Conservation (phyloP, 73 alveolate species). For the Halteria grandinella region DNA sequence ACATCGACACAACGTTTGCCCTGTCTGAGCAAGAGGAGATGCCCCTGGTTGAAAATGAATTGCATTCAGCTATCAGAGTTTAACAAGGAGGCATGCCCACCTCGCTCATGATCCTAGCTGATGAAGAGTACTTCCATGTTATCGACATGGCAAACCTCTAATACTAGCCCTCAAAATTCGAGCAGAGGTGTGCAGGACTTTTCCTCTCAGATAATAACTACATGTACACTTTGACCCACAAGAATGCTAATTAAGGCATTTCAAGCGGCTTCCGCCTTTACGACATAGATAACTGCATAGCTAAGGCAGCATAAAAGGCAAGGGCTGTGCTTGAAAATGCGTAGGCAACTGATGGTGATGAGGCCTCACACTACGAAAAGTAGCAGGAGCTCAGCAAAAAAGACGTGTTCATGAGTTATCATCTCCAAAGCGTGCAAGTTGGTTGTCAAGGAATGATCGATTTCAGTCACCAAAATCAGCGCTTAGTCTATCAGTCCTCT, state of each 20-base stretch:
- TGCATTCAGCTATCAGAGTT: constrained; percentile 29
- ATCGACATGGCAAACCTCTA: constrained; percentile 11
- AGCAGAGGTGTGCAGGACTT: constrained; percentile 16
- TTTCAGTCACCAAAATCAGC: constrained; percentile 1
- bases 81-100: constrained; percentile 18
- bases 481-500: constrained; percentile 2
- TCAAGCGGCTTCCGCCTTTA: constrained; percentile 19
- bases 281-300: constrained; percentile 32
- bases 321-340: too few relatives aligned
- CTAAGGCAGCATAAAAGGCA: too few relatives aligned
- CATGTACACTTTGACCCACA: constrained; percentile 18
- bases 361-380: too few relatives aligned
- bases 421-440: not conserved
- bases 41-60: constrained; percentile 6
- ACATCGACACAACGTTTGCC: not conserved
- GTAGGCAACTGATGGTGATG: too few relatives aligned
- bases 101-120: constrained; percentile 20
- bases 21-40: constrained; percentile 3
- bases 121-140: constrained; percentile 5
- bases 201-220: constrained; percentile 25
- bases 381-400: too few relatives aligned
- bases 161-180: constrained; percentile 1
- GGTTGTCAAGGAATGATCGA: constrained; percentile 31
- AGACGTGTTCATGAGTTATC: too few relatives aligned
- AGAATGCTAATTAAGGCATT: not conserved